These are phyloP conservation scores for Lipomyces spencermartinsiae DNA, from an alignment of 805 yeast species.

Conservation along the genomic window DNA sequence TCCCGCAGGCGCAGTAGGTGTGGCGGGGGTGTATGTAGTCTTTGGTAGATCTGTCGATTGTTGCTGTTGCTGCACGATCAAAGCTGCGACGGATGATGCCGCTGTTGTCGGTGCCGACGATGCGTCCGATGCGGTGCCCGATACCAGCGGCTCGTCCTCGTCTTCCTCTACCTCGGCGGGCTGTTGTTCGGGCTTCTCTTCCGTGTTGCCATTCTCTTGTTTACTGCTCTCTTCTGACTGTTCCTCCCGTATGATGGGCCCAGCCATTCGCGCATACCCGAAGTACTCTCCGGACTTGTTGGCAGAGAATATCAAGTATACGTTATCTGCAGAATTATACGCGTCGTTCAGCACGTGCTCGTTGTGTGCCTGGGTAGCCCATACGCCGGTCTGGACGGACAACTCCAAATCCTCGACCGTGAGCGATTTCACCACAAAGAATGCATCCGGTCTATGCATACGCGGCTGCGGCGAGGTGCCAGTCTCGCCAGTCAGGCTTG, in stretches of 20 bases:
- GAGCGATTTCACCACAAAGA: conserved; percentile 51
- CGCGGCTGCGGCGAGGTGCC: background rate
- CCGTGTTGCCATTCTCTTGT: background rate
- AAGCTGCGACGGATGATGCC: conserved; percentile 7
- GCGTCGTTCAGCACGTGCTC: conserved; percentile 49
- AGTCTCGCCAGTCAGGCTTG: background rate
- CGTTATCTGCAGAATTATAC: conserved; percentile 45
- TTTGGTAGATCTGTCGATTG: conserved; percentile 24
- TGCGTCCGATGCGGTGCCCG: conserved; percentile 3
- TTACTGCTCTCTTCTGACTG: conserved; percentile 13
- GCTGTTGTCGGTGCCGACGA: conserved; percentile 10
- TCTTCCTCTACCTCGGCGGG: background rate
- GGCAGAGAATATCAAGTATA: conserved; percentile 51
- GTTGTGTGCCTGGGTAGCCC: conserved; percentile 53
- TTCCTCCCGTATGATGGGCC: conserved; percentile 38
- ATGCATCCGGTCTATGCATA: conserved; percentile 40
- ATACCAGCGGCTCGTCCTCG: background rate
- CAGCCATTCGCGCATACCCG: conserved; percentile 51
- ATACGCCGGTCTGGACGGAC: conserved; percentile 46
- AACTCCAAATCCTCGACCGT: conserved; percentile 48
- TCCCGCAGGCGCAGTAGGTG: conserved; percentile 44
- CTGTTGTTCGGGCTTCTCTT: background rate
- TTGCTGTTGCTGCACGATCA: conserved; percentile 2
- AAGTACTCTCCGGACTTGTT: conserved; percentile 51
- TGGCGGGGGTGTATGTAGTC: conserved; percentile 40